phyloP scores from a whole-genome alignment of 805 yeast genomes.

The Ogataea angusta region DNA sequence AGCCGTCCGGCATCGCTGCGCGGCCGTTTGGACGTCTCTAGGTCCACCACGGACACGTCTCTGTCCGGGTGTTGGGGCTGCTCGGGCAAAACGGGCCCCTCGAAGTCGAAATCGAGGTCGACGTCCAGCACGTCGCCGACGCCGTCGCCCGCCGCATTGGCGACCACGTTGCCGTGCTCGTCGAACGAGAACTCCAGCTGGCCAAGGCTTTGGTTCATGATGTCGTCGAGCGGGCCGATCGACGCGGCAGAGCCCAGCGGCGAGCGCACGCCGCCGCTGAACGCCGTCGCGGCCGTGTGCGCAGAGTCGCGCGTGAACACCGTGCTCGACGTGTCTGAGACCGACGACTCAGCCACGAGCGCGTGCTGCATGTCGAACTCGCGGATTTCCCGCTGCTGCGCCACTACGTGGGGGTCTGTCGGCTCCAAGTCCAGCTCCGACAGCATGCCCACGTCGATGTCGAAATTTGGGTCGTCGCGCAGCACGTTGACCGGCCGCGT shows the following conservation, averaged over 20 bases:
- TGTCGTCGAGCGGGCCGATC: slow-evolving; percentile 4
- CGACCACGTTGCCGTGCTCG: slow-evolving; percentile 13
- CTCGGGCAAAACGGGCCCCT: slow-evolving; percentile 6
- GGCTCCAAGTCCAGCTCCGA: slow-evolving; percentile 16
- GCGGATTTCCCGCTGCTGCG: slow-evolving; percentile 4
- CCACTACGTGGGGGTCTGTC: not conserved
- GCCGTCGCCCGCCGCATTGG: slow-evolving; percentile 2
- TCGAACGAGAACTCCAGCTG: slow-evolving; percentile 16
- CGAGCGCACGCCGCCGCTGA: slow-evolving; percentile 3
- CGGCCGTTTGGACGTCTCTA: not conserved
- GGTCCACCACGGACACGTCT: not conserved
- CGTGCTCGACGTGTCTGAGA: slow-evolving; percentile 6
- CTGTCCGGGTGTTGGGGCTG: not conserved
- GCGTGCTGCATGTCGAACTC: slow-evolving; percentile 12
- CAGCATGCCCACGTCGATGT: slow-evolving; percentile 31
- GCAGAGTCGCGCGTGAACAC: slow-evolving; percentile 12
- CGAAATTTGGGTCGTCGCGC: slow-evolving; percentile 39
- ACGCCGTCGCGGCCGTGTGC: slow-evolving; percentile 4
- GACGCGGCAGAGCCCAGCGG: not conserved
- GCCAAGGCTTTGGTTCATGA: slow-evolving; percentile 10
- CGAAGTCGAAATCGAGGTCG: slow-evolving; percentile 5
- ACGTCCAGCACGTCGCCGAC: slow-evolving; percentile 5
- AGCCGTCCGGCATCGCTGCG: slow-evolving; percentile 1
- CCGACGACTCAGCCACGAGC: slow-evolving; percentile 9
- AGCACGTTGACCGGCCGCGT: slow-evolving; percentile 12